Evolutionary conservation across 352 stramenopile genomes (phyloP).

Genomic region (Blastocystis sp.): DNA sequence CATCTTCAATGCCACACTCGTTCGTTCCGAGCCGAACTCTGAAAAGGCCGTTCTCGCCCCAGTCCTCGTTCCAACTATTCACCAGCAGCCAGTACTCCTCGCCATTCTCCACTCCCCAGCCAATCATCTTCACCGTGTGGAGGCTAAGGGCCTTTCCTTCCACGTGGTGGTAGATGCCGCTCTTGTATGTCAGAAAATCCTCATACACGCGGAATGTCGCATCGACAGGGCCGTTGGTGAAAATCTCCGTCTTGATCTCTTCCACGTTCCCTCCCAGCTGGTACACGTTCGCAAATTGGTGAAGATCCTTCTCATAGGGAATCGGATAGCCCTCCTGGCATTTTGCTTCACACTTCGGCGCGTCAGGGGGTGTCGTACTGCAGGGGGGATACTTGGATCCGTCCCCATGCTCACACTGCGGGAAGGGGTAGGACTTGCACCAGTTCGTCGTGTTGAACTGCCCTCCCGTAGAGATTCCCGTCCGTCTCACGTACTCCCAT

Average conservation of each 20-base stretch:
- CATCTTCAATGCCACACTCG: slow-evolving; percentile 71
- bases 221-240: slow-evolving; percentile 53
- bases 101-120: slow-evolving; percentile 72
- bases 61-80: slow-evolving; percentile 73
- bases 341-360: slow-evolving; percentile 34
- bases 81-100: slow-evolving; percentile 71
- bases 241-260: slow-evolving; percentile 69
- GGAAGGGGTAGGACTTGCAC: slow-evolving; percentile 75
- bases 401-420: slow-evolving; percentile 74
- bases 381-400: slow-evolving; percentile 70
- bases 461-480: slow-evolving; percentile 73
- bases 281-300: slow-evolving; percentile 72
- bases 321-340: slow-evolving; percentile 70
- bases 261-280: slow-evolving; percentile 71
- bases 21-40: slow-evolving; percentile 73
- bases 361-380: slow-evolving; percentile 55
- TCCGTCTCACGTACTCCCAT: slow-evolving; percentile 73
- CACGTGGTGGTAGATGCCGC: slow-evolving; percentile 73
- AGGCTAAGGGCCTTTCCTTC: slow-evolving; percentile 70
- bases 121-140: slow-evolving; percentile 73
- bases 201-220: slow-evolving; percentile 74
- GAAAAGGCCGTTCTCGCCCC: slow-evolving; percentile 75
- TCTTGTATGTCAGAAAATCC: slow-evolving; percentile 75
- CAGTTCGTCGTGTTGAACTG: slow-evolving; percentile 71
- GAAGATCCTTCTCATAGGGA: slow-evolving; percentile 70